Conservation (phyloP, 768 basidiomycete species). For the Termitomyces sp. region DNA sequence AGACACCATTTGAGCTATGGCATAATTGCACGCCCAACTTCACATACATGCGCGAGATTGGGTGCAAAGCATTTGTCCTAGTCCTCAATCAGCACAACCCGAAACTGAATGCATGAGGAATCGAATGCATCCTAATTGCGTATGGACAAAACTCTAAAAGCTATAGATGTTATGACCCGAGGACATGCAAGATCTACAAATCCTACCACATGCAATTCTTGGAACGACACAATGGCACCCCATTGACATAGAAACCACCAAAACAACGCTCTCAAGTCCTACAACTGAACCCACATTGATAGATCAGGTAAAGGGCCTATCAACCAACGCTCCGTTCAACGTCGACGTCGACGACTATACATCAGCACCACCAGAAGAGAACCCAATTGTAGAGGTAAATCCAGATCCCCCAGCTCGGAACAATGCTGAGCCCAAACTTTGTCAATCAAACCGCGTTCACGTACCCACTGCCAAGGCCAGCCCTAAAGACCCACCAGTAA, state of each 20-base stretch:
- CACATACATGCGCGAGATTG: neutral
- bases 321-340: too few species aligned
- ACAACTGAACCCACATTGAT: neutral
- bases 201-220: neutral
- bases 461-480: too few species aligned
- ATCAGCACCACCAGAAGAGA: too few species aligned
- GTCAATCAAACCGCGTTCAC: too few species aligned
- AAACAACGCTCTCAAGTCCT: neutral
- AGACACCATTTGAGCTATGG: neutral
- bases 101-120: neutral
- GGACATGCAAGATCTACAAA: neutral
- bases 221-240: neutral
- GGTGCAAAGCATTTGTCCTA: neutral
- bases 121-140: neutral
- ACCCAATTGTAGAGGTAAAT: too few species aligned
- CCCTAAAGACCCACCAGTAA: too few species aligned
- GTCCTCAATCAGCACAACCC: neutral
- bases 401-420: too few species aligned
- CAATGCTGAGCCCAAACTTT: too few species aligned
- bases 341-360: too few species aligned
- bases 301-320: neutral
- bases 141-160: neutral
- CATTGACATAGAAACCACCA: neutral
- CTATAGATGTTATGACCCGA: neutral
- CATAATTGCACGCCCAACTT: neutral